Conservation (phyloP, 805 yeast genomes). For the Hemisphaericaspora nanyangensis region DNA sequence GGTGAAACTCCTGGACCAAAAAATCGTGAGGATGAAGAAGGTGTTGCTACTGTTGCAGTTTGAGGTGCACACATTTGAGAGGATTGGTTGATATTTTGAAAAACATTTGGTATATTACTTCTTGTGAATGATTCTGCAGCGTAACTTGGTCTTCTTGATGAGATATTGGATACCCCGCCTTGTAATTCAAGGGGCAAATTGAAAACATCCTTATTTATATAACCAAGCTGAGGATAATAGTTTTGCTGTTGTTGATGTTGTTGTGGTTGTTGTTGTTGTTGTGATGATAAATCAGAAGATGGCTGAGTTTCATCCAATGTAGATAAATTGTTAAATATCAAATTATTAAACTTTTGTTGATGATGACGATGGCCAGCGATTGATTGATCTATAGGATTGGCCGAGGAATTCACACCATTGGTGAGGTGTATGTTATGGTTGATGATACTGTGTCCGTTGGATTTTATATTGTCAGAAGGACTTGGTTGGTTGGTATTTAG, state of each 20-base stretch:
- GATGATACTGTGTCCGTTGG: slow-evolving; percentile 7
- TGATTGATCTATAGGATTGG: not conserved
- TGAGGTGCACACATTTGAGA: slow-evolving; percentile 1
- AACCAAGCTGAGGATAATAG: not conserved
- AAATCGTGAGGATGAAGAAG: slow-evolving; percentile 3
- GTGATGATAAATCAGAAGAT: slow-evolving; percentile 2
- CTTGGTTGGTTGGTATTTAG: slow-evolving; percentile 11
- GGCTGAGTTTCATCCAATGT: slow-evolving; percentile 11
- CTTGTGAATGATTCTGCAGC: slow-evolving; percentile 63
- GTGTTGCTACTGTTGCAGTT: too few relatives aligned
- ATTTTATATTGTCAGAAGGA: slow-evolving; percentile 1
- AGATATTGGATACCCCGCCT: slow-evolving; percentile 60
- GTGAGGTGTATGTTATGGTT: slow-evolving; percentile 6
- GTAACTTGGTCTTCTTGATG: slow-evolving; percentile 69
- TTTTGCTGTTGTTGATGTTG: not conserved
- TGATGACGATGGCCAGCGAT: slow-evolving; percentile 3
- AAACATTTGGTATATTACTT: slow-evolving; percentile 7
- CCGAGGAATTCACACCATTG: not conserved
- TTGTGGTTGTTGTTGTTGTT: not conserved
- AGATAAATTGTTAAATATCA: slow-evolving; percentile 22
- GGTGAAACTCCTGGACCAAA: slow-evolving; percentile 1
- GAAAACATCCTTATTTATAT: slow-evolving; percentile 27
- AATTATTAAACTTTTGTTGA: slow-evolving; percentile 16
- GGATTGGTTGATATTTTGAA: not conserved
- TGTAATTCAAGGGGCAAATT: slow-evolving; percentile 56